Percentiles rank a stretch among this genome's conserved stretches.
phyloP scores from a whole-genome alignment of 2,329 filamentous ascomycete genomes.

The Nakataea oryzae region DNA sequence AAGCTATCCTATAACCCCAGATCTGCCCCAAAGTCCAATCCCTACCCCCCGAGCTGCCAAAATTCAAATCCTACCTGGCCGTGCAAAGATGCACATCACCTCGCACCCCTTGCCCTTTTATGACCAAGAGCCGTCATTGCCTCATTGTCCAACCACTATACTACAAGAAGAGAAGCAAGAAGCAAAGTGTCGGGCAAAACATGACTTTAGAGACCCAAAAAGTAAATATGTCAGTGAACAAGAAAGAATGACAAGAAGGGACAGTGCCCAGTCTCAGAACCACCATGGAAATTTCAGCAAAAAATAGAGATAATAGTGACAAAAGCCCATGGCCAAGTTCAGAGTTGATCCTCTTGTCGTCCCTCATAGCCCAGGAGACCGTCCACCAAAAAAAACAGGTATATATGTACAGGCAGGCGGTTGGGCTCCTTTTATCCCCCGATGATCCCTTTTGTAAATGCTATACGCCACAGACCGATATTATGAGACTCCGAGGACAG shows the following conservation, averaged over 20 bases:
- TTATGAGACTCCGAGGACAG: background rate
- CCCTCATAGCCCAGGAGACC: background rate
- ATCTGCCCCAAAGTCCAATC: background rate
- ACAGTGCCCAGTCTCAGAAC: background rate
- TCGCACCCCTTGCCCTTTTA: background rate
- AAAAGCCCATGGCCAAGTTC: background rate
- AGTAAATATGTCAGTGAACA: too few species aligned
- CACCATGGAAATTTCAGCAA: background rate
- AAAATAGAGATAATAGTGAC: background rate
- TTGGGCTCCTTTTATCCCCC: background rate
- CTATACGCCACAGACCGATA: background rate
- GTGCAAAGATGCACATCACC: background rate
- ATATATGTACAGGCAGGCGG: background rate
- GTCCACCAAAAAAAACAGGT: background rate
- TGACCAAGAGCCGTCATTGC: too few species aligned
- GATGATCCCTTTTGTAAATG: background rate
- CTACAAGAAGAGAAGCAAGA: too few species aligned
- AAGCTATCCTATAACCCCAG: background rate
- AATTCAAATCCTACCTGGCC: background rate
- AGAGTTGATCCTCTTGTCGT: background rate
- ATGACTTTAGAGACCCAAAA: background rate
- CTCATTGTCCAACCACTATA: too few species aligned
- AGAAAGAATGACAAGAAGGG: background rate
- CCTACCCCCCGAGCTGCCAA: background rate
- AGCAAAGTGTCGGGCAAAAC: too few species aligned